phyloP scores from a whole-genome alignment of 179 eudicot genomes.

The Amaranthus tricolor region DNA sequence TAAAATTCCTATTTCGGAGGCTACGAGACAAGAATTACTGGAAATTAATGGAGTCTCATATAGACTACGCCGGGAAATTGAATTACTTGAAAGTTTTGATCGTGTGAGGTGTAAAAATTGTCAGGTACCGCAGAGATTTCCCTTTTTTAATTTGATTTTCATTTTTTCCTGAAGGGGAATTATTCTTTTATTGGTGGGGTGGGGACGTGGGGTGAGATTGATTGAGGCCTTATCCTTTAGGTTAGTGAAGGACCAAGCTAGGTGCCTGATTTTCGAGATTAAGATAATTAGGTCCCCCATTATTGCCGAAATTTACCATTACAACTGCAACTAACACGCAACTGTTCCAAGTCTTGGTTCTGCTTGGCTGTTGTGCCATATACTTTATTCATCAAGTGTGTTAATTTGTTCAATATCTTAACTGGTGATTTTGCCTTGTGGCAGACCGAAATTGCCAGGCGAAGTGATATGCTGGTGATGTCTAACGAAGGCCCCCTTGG shows the following conservation, averaged over 20 bases:
- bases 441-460: constrained; percentile 64
- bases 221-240: not conserved
- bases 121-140: constrained; percentile 44
- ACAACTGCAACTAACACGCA: not conserved
- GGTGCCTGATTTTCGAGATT: not conserved
- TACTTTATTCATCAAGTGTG: not conserved
- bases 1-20: constrained; percentile 84
- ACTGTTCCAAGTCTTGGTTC: not conserved
- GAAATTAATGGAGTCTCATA: constrained; percentile 88
- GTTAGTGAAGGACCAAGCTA: not conserved
- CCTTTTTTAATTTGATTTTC: not conserved
- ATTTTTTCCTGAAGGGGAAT: not conserved
- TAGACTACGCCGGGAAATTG: constrained; percentile 80
- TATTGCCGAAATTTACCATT: not conserved
- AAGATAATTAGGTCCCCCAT: not conserved
- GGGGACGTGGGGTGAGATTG: not conserved
- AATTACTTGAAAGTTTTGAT: constrained; percentile 82
- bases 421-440: constrained; percentile 3
- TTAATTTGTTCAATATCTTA: not conserved
- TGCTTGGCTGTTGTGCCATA: not conserved
- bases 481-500: constrained; percentile 92
- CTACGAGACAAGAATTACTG: constrained; percentile 85
- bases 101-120: constrained; percentile 73
- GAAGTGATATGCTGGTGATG: constrained; percentile 94
- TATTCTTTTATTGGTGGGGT: not conserved